These are phyloP conservation scores for Aphanomyces euteiches DNA, from an alignment of 352 stramenopile species.

Conservation along the genomic window DNA sequence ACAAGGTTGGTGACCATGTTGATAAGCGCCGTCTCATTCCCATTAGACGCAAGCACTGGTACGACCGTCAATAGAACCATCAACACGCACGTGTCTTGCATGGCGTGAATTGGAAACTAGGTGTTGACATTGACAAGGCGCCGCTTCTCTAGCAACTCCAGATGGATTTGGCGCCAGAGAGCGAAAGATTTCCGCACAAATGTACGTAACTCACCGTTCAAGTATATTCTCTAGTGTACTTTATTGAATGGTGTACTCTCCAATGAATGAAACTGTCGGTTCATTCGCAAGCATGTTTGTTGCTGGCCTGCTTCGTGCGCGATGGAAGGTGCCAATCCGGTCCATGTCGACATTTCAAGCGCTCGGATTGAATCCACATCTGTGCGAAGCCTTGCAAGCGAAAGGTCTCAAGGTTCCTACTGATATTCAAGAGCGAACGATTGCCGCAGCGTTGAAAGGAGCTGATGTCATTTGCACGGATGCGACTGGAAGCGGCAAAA, in stretches of 20 bases:
- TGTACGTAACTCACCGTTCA: no score
- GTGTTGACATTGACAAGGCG: no score
- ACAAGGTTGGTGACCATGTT: background rate
- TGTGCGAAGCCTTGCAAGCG: conserved; percentile 45
- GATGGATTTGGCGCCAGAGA: no score
- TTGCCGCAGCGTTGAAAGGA: conserved; percentile 43
- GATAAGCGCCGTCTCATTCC: background rate
- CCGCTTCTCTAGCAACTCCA: no score
- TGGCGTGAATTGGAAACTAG: no score
- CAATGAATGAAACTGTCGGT: background rate
- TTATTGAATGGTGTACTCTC: conserved; percentile 12
- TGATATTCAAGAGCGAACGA: conserved; percentile 54
- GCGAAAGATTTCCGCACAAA: no score
- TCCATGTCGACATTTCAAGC: conserved; percentile 36
- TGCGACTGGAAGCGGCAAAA: conserved; percentile 68
- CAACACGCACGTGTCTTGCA: no score
- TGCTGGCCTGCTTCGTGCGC: no score
- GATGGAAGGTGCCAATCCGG: no score
- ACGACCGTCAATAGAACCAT: no score
- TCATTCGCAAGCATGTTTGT: no score
- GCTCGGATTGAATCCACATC: conserved; percentile 41
- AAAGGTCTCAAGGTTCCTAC: conserved; percentile 50
- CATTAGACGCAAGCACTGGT: no score
- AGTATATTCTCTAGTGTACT: background rate
- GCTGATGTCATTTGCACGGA: conserved; percentile 57